A percentile compares a stretch with the other conserved stretches of the same genome.
Conservation (phyloP, 2,329 filamentous ascomycete species). For the Thermothelomyces thermophilus region DNA sequence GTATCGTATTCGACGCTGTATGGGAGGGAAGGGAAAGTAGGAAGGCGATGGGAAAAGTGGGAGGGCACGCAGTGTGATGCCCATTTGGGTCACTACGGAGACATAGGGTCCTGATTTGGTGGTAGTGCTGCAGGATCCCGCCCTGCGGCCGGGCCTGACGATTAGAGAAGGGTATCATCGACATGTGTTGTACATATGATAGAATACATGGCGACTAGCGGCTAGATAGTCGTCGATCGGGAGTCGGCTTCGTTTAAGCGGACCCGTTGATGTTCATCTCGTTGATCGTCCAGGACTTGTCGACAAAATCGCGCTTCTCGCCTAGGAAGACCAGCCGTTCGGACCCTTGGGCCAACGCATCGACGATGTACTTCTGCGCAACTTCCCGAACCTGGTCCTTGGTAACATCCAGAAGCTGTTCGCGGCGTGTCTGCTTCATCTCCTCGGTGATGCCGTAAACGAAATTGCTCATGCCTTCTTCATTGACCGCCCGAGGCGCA, state of each 20-base stretch:
- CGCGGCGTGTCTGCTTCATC: conserved; percentile 80
- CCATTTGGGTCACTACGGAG: neutral
- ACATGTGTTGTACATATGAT: conserved; percentile 29
- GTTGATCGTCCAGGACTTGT: conserved; percentile 64
- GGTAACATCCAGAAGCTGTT: conserved; percentile 79
- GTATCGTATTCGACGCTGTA: conserved; percentile 59
- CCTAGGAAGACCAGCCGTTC: conserved; percentile 70
- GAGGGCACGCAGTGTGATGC: neutral
- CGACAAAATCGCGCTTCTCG: conserved; percentile 73
- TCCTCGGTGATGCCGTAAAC: conserved; percentile 77
- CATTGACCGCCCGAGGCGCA: conserved; percentile 77
- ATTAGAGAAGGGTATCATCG: conserved; percentile 35
- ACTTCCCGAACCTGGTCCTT: conserved; percentile 71
- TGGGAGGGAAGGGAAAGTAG: neutral
- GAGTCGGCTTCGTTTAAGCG: conserved; percentile 24
- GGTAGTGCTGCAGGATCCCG: neutral
- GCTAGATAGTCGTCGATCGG: neutral
- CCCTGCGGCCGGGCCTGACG: neutral
- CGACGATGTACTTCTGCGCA: conserved; percentile 75
- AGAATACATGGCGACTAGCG: conserved; percentile 20
- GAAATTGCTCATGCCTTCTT: conserved; percentile 82
- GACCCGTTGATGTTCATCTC: conserved; percentile 61
- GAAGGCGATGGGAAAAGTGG: neutral
- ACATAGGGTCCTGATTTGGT: neutral
- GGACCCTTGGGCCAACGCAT: conserved; percentile 51